A percentile compares a stretch with the other conserved stretches of the same genome.
These are phyloP conservation scores for Macaranga tanarius DNA, from an alignment of 441 rosid genomes.

Conservation along the genomic window DNA sequence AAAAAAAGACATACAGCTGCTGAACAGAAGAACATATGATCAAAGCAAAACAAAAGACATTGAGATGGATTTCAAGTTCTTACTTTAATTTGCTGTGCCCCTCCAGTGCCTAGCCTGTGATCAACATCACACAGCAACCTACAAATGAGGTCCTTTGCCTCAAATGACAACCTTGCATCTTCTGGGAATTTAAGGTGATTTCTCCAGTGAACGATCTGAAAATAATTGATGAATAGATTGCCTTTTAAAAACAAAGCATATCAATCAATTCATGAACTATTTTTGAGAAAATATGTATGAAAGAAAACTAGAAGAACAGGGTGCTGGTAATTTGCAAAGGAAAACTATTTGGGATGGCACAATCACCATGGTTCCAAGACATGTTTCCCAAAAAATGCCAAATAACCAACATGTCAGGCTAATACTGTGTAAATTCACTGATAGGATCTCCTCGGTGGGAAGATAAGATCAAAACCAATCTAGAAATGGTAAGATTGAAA, in stretches of 20 bases:
- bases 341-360: conserved; percentile 3
- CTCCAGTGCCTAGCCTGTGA: conserved; percentile 86
- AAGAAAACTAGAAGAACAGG: conserved; percentile 9
- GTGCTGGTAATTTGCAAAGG: not conserved
- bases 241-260: not conserved
- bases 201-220: conserved; percentile 93
- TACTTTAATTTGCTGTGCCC: conserved; percentile 88
- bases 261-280: conserved; percentile 10
- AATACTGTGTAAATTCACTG: not conserved
- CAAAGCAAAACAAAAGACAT: conserved; percentile 23
- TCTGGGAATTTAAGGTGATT: conserved; percentile 87
- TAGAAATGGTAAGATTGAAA: not conserved
- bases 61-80: conserved; percentile 26
- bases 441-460: not conserved
- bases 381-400: conserved; percentile 15
- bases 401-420: not conserved
- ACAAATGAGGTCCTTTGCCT: conserved; percentile 90
- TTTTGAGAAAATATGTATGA: not conserved
- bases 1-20: conserved; percentile 28
- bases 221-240: conserved; percentile 16
- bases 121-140: conserved; percentile 89
- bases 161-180: conserved; percentile 61
- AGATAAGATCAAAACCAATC: not conserved
- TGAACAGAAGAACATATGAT: conserved; percentile 20
- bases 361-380: conserved; percentile 5